Base-by-base conservation (phyloP, 441 rosid species). In the Pelargonium cotyledonis region DNA sequence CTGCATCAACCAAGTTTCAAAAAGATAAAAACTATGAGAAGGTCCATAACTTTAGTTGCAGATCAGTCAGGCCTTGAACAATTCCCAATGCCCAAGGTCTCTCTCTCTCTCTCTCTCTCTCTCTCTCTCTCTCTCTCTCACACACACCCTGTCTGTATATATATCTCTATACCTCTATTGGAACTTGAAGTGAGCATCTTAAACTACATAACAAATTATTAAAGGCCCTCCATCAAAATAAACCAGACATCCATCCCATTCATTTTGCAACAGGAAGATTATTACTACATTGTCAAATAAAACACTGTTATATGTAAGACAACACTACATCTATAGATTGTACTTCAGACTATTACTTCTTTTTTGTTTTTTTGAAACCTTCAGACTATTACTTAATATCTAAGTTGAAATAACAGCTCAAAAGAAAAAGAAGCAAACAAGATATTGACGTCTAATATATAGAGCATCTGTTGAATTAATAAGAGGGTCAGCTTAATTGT, bases 21-120 rank as follows among this genome's bases (percentile, higher is more conserved):
- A 63, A 65, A 66, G 75, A 75, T 51, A 57, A 15, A 55, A 68
- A 66, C 61, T 12, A 14, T 18, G 16, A 68, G 63, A 69, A 26
- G 67, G 51, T 60, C n/a, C 23, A 60, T 65, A 62, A 64, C 71
- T 72, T 76, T 65, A 61, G 72, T 35, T 46, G 73, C 76, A 80
- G 68, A 71, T 47, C 58, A 65, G 73, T 76, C 68, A 69, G 71
- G 70, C 73, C 63, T 61, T 68, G 68, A 69, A 65, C 82, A 69
- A 75, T 75, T 83, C 72, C 79, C 78, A 41, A 85, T 78, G 78
- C 35, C 46, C 68, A 72, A 38, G 41, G 41, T 38, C 41, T 38
- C 41, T 38, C 51, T 73, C 53, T 77, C 19, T 61, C 66, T 65
- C 43, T 71, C 77, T 66, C 68, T 63, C 67, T 35, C 38, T 35